phyloP scores from a whole-genome alignment of 352 stramenopile species.

The Phytophthora vignae region DNA sequence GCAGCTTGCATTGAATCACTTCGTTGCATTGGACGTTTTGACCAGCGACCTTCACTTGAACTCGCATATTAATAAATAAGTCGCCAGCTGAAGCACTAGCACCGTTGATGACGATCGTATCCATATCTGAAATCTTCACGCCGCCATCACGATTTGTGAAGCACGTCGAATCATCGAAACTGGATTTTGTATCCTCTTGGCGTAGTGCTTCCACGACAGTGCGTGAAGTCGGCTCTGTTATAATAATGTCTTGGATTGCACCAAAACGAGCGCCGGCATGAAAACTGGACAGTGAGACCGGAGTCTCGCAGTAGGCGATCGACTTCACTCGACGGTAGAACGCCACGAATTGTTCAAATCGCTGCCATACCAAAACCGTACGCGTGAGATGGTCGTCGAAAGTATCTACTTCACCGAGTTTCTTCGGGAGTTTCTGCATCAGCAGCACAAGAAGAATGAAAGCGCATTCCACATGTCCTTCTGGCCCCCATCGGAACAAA shows the following conservation, averaged over 20 bases:
- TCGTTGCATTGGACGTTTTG: slow-evolving; percentile 17
- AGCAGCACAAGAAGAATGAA: slow-evolving; percentile 18
- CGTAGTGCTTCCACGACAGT: slow-evolving; percentile 2
- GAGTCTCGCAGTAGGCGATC: neutral
- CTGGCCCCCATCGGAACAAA: slow-evolving; percentile 4
- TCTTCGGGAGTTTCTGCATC: slow-evolving; percentile 6
- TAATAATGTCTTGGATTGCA: neutral
- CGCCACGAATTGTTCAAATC: slow-evolving; percentile 18
- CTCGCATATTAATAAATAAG: slow-evolving; percentile 6
- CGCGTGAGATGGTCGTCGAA: slow-evolving; percentile 7
- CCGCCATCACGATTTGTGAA: neutral
- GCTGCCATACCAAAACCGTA: slow-evolving; percentile 6
- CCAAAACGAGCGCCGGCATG: slow-evolving; percentile 11
- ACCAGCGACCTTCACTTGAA: slow-evolving; percentile 4
- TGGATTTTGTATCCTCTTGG: slow-evolving; percentile 8
- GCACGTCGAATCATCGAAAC: neutral
- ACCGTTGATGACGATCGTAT: slow-evolving; percentile 2
- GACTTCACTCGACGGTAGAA: slow-evolving; percentile 22
- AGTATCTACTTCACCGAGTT: neutral
- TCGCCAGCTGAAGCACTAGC: neutral
- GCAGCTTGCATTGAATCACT: slow-evolving; percentile 16
- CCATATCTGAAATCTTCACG: slow-evolving; percentile 10
- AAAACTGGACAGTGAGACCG: slow-evolving; percentile 3
- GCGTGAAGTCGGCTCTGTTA: neutral
- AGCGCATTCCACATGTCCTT: slow-evolving; percentile 8